These are phyloP conservation scores for Discostella stelligeroides DNA, from an alignment of 108 stramenopile species.

Conservation along the genomic window DNA sequence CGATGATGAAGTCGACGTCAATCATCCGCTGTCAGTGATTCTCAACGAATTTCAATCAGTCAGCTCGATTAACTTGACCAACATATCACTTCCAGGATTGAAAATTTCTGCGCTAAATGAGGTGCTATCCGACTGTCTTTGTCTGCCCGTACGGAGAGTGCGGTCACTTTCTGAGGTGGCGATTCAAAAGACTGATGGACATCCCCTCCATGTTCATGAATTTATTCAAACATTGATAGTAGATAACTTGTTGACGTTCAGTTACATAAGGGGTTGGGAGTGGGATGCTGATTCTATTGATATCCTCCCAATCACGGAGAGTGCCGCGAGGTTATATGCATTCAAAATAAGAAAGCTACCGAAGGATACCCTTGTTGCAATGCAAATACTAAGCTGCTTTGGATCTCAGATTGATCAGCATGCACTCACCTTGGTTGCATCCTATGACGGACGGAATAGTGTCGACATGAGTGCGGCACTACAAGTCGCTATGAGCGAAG, in stretches of 20 bases:
- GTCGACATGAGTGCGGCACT: constrained; percentile 14
- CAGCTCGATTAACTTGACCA: constrained; percentile 14
- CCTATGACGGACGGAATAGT: constrained; percentile 11
- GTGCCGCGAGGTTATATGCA: constrained; percentile 12
- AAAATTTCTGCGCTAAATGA: background rate
- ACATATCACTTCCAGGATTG: constrained; percentile 14
- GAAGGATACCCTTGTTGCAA: background rate
- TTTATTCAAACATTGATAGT: constrained; percentile 5
- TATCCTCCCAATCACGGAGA: constrained; percentile 4
- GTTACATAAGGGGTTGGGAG: constrained; percentile 16
- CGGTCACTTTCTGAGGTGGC: constrained; percentile 7
- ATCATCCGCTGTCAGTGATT: constrained; percentile 13
- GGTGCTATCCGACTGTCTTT: constrained; percentile 24
- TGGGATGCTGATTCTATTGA: constrained; percentile 17
- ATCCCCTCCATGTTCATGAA: constrained; percentile 7
- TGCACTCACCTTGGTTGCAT: constrained; percentile 8
- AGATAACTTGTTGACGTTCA: constrained; percentile 10
- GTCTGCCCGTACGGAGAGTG: constrained; percentile 11
- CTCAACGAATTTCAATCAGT: constrained; percentile 5
- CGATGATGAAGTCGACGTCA: constrained; percentile 46
- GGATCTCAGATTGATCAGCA: constrained; percentile 12
- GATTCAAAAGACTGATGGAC: constrained; percentile 25
- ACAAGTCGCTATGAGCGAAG: background rate
- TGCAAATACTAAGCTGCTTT: constrained; percentile 20
- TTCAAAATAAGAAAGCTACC: constrained; percentile 17